Conservation (phyloP, 2,329 filamentous ascomycete genomes). For the Talaromyces sp. region DNA sequence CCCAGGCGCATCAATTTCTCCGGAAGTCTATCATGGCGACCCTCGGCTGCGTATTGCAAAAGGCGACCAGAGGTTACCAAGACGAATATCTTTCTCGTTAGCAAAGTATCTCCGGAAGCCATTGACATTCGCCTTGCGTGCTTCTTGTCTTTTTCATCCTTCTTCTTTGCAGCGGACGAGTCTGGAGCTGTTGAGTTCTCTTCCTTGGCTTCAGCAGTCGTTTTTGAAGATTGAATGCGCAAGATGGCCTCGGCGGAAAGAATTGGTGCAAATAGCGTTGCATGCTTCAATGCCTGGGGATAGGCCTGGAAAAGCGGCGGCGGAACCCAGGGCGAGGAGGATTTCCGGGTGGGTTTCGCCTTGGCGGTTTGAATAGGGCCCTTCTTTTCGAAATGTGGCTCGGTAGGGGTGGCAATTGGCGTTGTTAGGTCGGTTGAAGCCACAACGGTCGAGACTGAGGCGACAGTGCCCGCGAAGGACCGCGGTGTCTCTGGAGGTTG, state of each 20-base stretch:
- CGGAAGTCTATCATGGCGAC: constrained; percentile 41
- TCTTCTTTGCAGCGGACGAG: constrained; percentile 25
- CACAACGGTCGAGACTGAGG: constrained; percentile 23
- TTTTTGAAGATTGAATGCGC: constrained; percentile 44
- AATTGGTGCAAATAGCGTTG: constrained; percentile 62
- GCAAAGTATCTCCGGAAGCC: constrained; percentile 36
- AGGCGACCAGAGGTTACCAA: constrained; percentile 42
- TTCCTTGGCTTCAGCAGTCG: constrained; percentile 12
- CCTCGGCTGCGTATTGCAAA: constrained; percentile 42
- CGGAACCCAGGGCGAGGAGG: constrained; percentile 52
- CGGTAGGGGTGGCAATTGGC: constrained; percentile 7
- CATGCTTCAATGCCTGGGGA: constrained; percentile 74
- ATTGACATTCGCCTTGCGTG: constrained; percentile 33
- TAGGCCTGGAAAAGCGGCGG: constrained; percentile 84
- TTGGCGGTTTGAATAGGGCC: constrained; percentile 18
- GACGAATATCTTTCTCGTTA: constrained; percentile 43
- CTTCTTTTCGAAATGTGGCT: constrained; percentile 6
- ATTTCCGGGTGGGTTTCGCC: constrained; percentile 18
- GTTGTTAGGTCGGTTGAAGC: constrained; percentile 18
- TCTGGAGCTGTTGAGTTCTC: constrained; percentile 16
- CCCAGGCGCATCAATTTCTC: constrained; percentile 45
- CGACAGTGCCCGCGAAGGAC: constrained; percentile 21
- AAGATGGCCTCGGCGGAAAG: constrained; percentile 66
- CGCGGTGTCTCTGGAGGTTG: constrained; percentile 17
- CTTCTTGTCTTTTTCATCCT: constrained; percentile 30